Conservation (phyloP, 1,284 basidiomycete species). For the Phenoliferia sp. region DNA sequence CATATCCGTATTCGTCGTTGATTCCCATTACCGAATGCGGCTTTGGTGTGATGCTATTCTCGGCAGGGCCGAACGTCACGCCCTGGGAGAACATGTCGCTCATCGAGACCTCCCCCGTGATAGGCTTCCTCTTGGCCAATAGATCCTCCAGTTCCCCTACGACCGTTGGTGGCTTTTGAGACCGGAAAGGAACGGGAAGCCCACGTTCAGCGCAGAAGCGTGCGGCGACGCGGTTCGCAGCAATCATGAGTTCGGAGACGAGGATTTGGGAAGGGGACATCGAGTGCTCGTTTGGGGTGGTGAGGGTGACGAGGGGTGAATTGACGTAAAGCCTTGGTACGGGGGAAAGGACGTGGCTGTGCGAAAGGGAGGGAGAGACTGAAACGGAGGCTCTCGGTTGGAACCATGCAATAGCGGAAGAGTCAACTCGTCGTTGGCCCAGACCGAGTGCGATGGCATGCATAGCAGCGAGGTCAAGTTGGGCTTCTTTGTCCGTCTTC, state of each 20-base stretch:
- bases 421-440: conserved; percentile 13
- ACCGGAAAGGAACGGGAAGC: conserved; percentile 65
- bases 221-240: conserved; percentile 73
- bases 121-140: conserved; percentile 36
- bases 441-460: conserved; percentile 10
- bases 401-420: conserved; percentile 25
- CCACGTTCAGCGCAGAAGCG: conserved; percentile 59
- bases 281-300: conserved; percentile 14
- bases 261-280: conserved; percentile 43
- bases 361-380: conserved; percentile 28
- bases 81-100: conserved; percentile 33
- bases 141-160: conserved; percentile 35
- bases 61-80: conserved; percentile 42
- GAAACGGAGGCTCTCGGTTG: conserved; percentile 18
- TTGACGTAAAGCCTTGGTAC: conserved; percentile 51
- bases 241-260: conserved; percentile 78
- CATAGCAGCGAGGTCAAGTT: conserved; percentile 6
- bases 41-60: conserved; percentile 53
- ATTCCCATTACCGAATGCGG: conserved; percentile 71
- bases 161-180: conserved; percentile 42
- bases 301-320: conserved; percentile 48
- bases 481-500: neutral
- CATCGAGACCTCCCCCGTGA: conserved; percentile 39
- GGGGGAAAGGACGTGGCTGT: conserved; percentile 20
- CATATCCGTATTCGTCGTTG: conserved; percentile 65